Base-by-base conservation (phyloP, 805 yeast species). In the Metschnikowia chrysomelidarum region DNA sequence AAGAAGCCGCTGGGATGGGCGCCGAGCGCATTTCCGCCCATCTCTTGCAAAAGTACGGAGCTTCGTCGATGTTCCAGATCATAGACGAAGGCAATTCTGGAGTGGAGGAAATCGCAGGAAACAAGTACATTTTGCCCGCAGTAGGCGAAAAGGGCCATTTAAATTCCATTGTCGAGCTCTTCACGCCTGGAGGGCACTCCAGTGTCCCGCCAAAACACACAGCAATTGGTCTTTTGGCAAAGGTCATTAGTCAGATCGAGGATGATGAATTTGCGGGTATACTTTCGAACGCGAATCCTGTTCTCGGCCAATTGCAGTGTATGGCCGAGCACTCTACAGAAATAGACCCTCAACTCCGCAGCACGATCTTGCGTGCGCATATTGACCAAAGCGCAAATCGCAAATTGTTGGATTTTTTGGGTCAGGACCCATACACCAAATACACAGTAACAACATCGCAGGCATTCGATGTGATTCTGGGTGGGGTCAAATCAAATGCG, bases 151-250 rank as follows among this genome's bases (percentile, higher is more conserved):
- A 73, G 50, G 78, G 78, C 0, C 60, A 65, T 37, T 40, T 70
- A 24, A 62, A 73, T 47, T 49, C 71, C 2, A 42, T 53, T n/a
- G 57, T 73, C 26, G 64, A 60, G 15, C 49, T 73, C 23, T 60
- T 47, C 28, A 64, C 73, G 5, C 72, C 71, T 4, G 78, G 78
- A 16, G 78, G 78, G 0, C 78, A 73, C 49, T 70, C 76, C 0
- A 67, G 74, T 0, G 54, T 71, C 13, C 78, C 78, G 4, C 76
- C 74, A 12, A 54, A 60, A 14, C 74, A 71, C 47, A 71, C 78
- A 0, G 53, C 69, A 1, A 72, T 73, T 46, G 78, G 78, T 0
- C 57, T 71, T 3, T 53, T 71, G 51, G 60, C 74, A 3, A 61
- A 64, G 38, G 53, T 73, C 38, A 57, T 71, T 13, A 57, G 50